Evolutionary conservation across 2,329 filamentous ascomycete genomes (phyloP).

Genomic region (Sporothrix pseudoabietina): DNA sequence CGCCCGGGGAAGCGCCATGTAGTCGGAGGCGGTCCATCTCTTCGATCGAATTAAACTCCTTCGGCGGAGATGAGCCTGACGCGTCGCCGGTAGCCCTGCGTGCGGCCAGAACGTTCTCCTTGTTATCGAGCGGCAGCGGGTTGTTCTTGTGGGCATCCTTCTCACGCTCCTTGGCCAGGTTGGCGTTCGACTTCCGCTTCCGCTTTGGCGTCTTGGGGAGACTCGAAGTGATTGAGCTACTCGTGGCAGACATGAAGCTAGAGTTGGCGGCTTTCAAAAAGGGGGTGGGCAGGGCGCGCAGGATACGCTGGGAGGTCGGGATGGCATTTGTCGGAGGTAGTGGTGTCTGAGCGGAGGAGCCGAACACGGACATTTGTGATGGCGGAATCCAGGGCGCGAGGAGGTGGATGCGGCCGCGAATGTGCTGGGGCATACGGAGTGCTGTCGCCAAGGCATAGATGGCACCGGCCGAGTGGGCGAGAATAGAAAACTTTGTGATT

Average conservation of each 20-base stretch:
- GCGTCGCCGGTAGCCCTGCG: slow-evolving; percentile 34
- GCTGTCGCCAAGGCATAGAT: slow-evolving; percentile 96
- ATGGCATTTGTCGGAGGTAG: slow-evolving; percentile 81
- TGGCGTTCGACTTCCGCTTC: slow-evolving; percentile 59
- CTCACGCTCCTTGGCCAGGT: slow-evolving; percentile 42
- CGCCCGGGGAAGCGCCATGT: slow-evolving; percentile 34
- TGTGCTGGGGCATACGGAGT: slow-evolving; percentile 92
- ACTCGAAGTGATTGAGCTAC: slow-evolving; percentile 78
- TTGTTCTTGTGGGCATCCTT: slow-evolving; percentile 39
- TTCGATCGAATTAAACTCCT: slow-evolving; percentile 45
- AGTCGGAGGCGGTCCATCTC: slow-evolving; percentile 53
- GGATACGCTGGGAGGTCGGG: slow-evolving; percentile 86
- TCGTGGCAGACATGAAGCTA: slow-evolving; percentile 90
- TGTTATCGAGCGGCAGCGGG: slow-evolving; percentile 47
- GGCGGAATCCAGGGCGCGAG: slow-evolving; percentile 97
- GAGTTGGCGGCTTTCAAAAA: slow-evolving; percentile 94
- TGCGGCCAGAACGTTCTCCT: slow-evolving; percentile 49
- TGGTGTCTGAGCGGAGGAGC: slow-evolving; percentile 64
- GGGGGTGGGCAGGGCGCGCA: slow-evolving; percentile 85
- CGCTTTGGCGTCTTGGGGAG: slow-evolving; percentile 67
- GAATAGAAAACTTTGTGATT: slow-evolving; percentile 92
- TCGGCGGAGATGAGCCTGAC: slow-evolving; percentile 23
- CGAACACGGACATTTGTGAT: slow-evolving; percentile 82
- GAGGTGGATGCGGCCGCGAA: slow-evolving; percentile 89
- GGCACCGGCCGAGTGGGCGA: slow-evolving; percentile 95